Evolutionary conservation across 129 eudicot species (phyloP), one percentile per base, ranked within the genome.

Genomic region (Silybum marianum): DNA sequence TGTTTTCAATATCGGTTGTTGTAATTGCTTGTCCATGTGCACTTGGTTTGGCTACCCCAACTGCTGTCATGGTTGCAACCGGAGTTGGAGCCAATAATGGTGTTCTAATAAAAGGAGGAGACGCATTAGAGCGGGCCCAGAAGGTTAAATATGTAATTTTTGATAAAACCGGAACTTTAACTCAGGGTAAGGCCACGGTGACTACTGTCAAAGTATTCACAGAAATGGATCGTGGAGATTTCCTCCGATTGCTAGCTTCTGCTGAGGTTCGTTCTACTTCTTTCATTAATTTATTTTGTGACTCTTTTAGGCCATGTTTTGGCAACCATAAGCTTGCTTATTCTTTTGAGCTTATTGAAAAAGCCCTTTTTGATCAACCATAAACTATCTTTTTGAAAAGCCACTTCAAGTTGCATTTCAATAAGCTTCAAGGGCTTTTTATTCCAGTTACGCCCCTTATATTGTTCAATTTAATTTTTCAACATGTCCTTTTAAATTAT

Each of bases 1-100:
- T 96, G 99, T 96, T 96, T 86, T 80, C 99, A 26, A 93, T 96
- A 88, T 91, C 99, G 28, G 98, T 93, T 62, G 95, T 96, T 25
- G 99, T 96, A 75, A 93, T 96, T 78, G 98, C 99, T 67, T 96
- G 99, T 44, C 99, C 99, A 36, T 96, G 99, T 82, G 99, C 99
- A 81, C 97, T 96, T 84, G 99, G 99, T 22, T 88, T 96, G 90
- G 99, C 99, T 67, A 96, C 99, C 75, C 99, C 98, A 40, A 96
- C 99, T 0, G 99, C 99, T 74, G 93, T 96, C 76, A 96, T 96
- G 99, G 99, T 96, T 78, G 98, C 99, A 51, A 96, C 99, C 3
- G 98, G 98, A 44, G 97, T 96, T 25, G 99, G 98, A 77, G 99
- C 99, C 60, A 90, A 90, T 79, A 93, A 96, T 74, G 98, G 99